A percentile compares a stretch with the other conserved stretches of the same genome.
Evolutionary conservation across 2,329 filamentous ascomycete genomes (phyloP).

Genomic region (Furcasterigmium furcatum): DNA sequence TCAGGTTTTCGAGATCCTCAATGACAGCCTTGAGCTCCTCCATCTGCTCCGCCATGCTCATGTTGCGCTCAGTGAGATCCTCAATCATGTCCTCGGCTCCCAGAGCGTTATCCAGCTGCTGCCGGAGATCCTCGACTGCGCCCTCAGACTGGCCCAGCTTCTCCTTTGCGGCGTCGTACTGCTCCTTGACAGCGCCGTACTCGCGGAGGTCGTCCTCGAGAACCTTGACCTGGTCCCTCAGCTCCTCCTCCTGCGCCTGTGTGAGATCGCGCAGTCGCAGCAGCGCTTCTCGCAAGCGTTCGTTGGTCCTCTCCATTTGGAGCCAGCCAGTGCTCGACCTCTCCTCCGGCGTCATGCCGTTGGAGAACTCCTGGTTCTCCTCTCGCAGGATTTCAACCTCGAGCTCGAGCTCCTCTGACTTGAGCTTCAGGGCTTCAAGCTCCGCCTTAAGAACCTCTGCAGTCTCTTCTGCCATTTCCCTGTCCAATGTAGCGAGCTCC

Average conservation of each 20-base stretch:
- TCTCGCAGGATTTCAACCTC: constrained; percentile 84
- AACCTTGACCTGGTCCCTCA: constrained; percentile 70
- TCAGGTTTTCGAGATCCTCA: constrained; percentile 82
- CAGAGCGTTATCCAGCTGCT: constrained; percentile 85
- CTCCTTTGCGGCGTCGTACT: constrained; percentile 68
- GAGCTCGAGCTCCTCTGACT: constrained; percentile 78
- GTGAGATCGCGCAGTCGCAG: constrained; percentile 82
- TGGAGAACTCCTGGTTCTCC: constrained; percentile 80
- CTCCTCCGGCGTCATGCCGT: constrained; percentile 86
- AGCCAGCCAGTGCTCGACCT: constrained; percentile 83
- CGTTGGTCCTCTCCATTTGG: constrained; percentile 87
- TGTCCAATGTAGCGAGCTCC: constrained; percentile 84
- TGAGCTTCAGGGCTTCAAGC: constrained; percentile 71
- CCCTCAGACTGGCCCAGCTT: constrained; percentile 71
- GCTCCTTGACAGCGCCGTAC: constrained; percentile 61
- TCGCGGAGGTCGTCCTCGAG: constrained; percentile 73
- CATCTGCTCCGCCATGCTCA: constrained; percentile 77
- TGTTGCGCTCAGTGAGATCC: constrained; percentile 83
- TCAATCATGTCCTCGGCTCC: constrained; percentile 94
- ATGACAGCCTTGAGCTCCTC: constrained; percentile 79
- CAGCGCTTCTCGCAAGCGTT: constrained; percentile 81
- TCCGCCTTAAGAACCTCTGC: constrained; percentile 80
- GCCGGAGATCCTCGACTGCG: constrained; percentile 78
- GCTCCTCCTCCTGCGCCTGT: constrained; percentile 77
- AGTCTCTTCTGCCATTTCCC: constrained; percentile 94